Percentiles rank a stretch among this genome's conserved stretches.
Evolutionary conservation across 2,329 filamentous ascomycete species (phyloP).

Genomic region (Phialemoniopsis sp.): DNA sequence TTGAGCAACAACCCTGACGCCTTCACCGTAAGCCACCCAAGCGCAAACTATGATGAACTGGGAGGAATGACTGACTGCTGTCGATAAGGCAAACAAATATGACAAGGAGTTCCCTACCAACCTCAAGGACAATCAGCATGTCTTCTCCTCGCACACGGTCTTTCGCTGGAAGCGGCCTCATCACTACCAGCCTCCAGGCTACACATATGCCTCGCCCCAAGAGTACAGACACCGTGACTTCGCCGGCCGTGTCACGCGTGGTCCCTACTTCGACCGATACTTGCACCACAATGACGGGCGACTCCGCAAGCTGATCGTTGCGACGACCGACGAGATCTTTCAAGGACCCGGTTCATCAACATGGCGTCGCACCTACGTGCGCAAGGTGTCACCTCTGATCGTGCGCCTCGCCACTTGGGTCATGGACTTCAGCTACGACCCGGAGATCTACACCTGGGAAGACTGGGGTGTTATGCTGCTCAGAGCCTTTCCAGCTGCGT

Average conservation of each 20-base stretch:
- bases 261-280: conserved; percentile 9
- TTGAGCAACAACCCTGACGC: too few species aligned
- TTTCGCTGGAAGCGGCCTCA: conserved; percentile 5
- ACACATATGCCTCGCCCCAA: background rate
- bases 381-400: conserved; percentile 7
- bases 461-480: conserved; percentile 5
- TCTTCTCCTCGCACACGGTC: background rate
- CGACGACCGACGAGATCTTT: conserved; percentile 10
- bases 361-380: conserved; percentile 12
- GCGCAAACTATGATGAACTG: too few species aligned
- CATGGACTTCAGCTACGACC: conserved; percentile 8
- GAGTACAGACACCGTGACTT: conserved; percentile 11
- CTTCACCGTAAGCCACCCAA: too few species aligned
- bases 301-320: conserved; percentile 11
- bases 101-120: too few species aligned
- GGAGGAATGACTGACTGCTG: too few species aligned
- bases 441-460: conserved; percentile 4
- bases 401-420: conserved; percentile 13
- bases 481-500: conserved; percentile 4
- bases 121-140: too few species aligned
- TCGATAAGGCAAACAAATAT: too few species aligned
- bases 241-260: conserved; percentile 6
- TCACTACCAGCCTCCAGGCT: conserved; percentile 5
- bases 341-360: conserved; percentile 5
- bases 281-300: conserved; percentile 9